Conservation (phyloP, 352 stramenopile genomes). For the Lagenidium sp. region DNA sequence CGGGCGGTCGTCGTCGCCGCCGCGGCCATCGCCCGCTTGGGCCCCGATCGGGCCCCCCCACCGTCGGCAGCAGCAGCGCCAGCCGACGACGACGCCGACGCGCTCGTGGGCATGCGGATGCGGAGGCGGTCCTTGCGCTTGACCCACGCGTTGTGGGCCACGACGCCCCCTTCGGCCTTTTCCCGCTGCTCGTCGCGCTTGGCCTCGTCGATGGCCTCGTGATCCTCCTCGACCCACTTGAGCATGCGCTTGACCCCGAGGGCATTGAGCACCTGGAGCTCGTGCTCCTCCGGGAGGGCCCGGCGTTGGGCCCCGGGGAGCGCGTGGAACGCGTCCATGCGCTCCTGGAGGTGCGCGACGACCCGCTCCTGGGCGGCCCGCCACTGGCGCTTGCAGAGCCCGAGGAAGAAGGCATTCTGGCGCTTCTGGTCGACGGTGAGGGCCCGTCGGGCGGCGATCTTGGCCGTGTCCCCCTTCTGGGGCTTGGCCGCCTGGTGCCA, state of each 20-base stretch:
- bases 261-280: conserved; percentile 47
- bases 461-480: conserved; percentile 78
- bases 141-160: conserved; percentile 71
- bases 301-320: conserved; percentile 15
- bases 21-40: conserved; percentile 7
- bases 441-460: conserved; percentile 57
- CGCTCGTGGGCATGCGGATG: conserved; percentile 53
- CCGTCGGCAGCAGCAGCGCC: background rate
- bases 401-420: conserved; percentile 68
- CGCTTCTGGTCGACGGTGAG: conserved; percentile 69
- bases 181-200: conserved; percentile 62
- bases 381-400: conserved; percentile 69
- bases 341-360: conserved; percentile 61
- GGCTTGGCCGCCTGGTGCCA: conserved; percentile 76
- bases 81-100: too few relatives aligned
- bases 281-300: conserved; percentile 24
- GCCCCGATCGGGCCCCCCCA: background rate
- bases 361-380: conserved; percentile 58
- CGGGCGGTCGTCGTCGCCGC: conserved; percentile 21
- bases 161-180: conserved; percentile 58
- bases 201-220: conserved; percentile 54
- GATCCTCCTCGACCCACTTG: conserved; percentile 67
- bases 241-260: conserved; percentile 66
- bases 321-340: conserved; percentile 24
- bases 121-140: conserved; percentile 73